phyloP scores from a whole-genome alignment of 78 protist species.

The Pelomyxa schiedti region DNA sequence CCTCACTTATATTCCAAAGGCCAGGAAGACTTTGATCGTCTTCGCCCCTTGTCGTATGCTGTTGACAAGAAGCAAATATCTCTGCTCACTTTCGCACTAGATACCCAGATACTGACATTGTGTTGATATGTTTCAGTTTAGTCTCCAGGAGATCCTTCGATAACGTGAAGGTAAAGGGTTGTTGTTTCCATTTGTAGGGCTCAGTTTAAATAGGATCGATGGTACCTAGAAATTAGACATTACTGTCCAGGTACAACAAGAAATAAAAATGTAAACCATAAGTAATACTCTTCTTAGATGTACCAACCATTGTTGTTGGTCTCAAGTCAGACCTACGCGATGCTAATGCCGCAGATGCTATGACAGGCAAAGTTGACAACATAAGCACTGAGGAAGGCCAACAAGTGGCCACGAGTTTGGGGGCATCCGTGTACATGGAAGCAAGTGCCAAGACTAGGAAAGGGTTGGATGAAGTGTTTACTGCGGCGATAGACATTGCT shows the following conservation, averaged over 20 bases:
- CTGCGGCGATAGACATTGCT: neutral
- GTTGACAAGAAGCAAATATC: neutral
- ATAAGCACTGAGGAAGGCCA: conserved; percentile 1
- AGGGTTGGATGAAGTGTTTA: neutral
- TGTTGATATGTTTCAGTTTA: conserved; percentile 8
- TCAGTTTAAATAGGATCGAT: neutral
- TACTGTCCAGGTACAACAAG: neutral
- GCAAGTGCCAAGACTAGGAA: neutral
- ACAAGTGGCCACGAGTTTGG: neutral
- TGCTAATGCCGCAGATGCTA: neutral
- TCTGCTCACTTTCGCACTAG: neutral
- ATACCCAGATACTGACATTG: neutral
- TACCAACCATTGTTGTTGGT: neutral
- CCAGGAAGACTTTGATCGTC: neutral
- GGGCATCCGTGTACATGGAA: neutral
- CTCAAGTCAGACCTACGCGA: conserved; percentile 6
- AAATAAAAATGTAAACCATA: too few relatives aligned
- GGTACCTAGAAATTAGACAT: neutral
- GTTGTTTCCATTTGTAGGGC: neutral
- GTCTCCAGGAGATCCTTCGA: conserved; percentile 33
- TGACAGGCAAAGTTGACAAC: neutral
- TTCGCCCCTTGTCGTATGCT: neutral
- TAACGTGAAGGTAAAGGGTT: conserved; percentile 40
- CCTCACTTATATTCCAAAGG: neutral
- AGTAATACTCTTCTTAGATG: too few relatives aligned